Conservation (phyloP, 2,329 filamentous ascomycete genomes). For the Exophiala bonariae region DNA sequence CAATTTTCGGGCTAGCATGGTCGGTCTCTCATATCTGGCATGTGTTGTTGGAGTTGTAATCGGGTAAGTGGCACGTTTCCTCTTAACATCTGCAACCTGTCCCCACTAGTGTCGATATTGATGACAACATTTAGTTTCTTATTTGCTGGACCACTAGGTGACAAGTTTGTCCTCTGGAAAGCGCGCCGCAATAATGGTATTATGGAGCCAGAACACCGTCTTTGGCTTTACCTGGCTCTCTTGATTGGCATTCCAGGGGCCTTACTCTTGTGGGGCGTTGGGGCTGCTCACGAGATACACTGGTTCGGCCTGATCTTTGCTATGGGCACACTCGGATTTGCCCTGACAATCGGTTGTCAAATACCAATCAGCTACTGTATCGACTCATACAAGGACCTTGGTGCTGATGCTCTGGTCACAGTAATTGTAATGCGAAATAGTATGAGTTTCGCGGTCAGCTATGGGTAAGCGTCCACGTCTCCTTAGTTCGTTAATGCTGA, state of each 20-base stretch:
- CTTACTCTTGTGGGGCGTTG: conserved; percentile 53
- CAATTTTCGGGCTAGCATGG: conserved; percentile 38
- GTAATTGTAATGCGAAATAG: conserved; percentile 53
- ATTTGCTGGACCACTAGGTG: conserved; percentile 25
- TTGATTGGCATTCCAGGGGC: conserved; percentile 45
- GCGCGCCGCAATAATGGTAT: conserved; percentile 28
- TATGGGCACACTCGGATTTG: conserved; percentile 47
- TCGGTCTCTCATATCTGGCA: conserved; percentile 39
- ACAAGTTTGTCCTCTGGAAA: conserved; percentile 25
- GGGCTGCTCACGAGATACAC: conserved; percentile 49
- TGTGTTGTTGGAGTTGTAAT: conserved; percentile 21
- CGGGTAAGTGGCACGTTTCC: conserved; percentile 6
- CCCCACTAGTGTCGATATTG: conserved; percentile 4
- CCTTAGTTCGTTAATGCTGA: conserved; percentile 23
- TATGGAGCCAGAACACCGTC: conserved; percentile 30
- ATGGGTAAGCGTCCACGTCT: conserved; percentile 31
- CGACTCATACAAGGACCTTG: conserved; percentile 50
- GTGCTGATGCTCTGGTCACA: conserved; percentile 51
- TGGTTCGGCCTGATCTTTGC: conserved; percentile 52
- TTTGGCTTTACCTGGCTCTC: conserved; percentile 31
- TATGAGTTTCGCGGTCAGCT: conserved; percentile 52
- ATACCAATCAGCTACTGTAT: conserved; percentile 49
- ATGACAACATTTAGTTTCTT: conserved; percentile 15
- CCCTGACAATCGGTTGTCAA: conserved; percentile 46
- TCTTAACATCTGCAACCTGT: too few species aligned